A percentile compares a stretch with the other conserved stretches of the same genome.
These are phyloP conservation scores for Penicillium steckii DNA, from an alignment of 495 filamentous ascomycete genomes.

Conservation along the genomic window DNA sequence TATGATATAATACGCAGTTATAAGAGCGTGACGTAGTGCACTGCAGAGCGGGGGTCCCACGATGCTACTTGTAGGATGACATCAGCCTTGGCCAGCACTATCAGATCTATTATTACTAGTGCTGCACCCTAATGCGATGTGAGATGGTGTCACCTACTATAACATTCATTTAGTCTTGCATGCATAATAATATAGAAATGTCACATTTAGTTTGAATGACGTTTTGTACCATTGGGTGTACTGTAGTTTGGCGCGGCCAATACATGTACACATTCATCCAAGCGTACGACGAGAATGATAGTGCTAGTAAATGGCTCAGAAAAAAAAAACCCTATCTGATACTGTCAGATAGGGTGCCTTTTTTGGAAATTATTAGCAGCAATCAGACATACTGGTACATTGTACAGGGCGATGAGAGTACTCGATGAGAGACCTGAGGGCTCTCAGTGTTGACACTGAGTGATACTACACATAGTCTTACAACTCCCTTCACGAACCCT, in stretches of 20 bases:
- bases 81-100: background rate
- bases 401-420: no score
- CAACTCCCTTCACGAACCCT: no score
- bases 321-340: no score
- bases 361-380: no score
- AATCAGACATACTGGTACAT: no score
- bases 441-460: no score
- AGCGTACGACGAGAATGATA: no score
- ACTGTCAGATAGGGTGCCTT: no score
- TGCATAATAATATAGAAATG: background rate
- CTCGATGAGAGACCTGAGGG: no score
- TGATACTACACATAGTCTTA: no score
- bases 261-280: no score
- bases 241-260: background rate
- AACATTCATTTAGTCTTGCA: background rate
- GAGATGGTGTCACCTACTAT: background rate
- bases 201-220: background rate
- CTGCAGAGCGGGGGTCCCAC: background rate
- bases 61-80: slow-evolving; percentile 4
- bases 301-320: no score
- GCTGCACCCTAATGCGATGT: slow-evolving; percentile 1
- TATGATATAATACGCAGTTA: background rate
- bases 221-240: background rate
- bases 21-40: background rate
- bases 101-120: background rate